Percentiles rank a stretch among this genome's conserved stretches.
These are phyloP conservation scores for Anisodus tanguticus DNA, from an alignment of 257 asterid species.

Conservation along the genomic window DNA sequence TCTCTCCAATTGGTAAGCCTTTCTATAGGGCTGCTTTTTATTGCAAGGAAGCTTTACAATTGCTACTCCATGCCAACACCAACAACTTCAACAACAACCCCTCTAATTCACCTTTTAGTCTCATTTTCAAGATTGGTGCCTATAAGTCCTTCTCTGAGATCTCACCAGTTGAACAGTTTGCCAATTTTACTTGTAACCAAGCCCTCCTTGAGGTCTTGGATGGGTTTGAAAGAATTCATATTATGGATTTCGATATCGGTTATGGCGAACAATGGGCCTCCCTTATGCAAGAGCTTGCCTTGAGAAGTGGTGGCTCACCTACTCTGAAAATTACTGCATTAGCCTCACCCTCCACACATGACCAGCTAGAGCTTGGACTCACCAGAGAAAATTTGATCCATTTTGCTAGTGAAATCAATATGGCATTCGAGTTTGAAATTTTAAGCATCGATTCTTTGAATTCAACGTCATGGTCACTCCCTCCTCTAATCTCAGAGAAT, in stretches of 20 bases:
- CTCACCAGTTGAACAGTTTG: constrained; percentile 81
- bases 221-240: constrained; percentile 70
- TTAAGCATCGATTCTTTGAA: constrained; percentile 62
- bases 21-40: constrained; percentile 88
- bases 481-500: constrained; percentile 48
- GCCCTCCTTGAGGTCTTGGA: constrained; percentile 82
- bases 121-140: constrained; percentile 80
- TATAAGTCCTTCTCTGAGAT: constrained; percentile 89
- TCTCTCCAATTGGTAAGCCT: constrained; percentile 95
- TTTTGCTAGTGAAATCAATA: constrained; percentile 71
- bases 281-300: constrained; percentile 92
- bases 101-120: constrained; percentile 63
- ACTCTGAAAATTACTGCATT: constrained; percentile 77
- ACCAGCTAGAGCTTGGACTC: constrained; percentile 77
- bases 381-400: constrained; percentile 79
- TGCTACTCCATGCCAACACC: constrained; percentile 51
- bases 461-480: constrained; percentile 70
- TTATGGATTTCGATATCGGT: constrained; percentile 90
- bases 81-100: constrained; percentile 35
- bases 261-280: constrained; percentile 98
- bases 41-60: constrained; percentile 81
- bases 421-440: constrained; percentile 71
- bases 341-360: constrained; percentile 70
- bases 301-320: constrained; percentile 62
- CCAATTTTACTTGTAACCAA: constrained; percentile 89